A percentile compares a stretch with the other conserved stretches of the same genome.
Evolutionary conservation across 176 grass and related monocot species (phyloP).

Genomic region (Cenchrus purpureus): DNA sequence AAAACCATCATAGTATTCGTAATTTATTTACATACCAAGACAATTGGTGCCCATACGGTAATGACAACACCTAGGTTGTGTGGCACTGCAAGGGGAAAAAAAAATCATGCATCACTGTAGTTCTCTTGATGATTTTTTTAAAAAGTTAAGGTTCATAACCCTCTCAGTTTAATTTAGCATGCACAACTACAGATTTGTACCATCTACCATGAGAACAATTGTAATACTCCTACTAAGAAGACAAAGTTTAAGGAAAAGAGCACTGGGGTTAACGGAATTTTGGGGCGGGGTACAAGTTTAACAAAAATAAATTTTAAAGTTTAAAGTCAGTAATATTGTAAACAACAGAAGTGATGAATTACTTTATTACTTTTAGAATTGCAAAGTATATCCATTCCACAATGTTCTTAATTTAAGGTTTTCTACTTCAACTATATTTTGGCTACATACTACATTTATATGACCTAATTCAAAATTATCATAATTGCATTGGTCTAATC

Average conservation of each 20-base stretch:
- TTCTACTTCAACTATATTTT: not conserved
- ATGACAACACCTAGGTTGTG: slow-evolving; percentile 68
- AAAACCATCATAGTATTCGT: not conserved
- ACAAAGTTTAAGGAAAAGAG: slow-evolving; percentile 16
- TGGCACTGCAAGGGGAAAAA: slow-evolving; percentile 49
- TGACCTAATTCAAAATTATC: not conserved
- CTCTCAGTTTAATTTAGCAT: not conserved
- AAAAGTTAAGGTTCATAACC: not conserved
- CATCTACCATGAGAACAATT: not conserved
- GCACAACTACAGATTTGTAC: not conserved
- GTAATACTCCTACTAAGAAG: slow-evolving; percentile 4
- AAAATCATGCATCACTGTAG: slow-evolving; percentile 24
- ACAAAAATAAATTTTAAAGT: not conserved
- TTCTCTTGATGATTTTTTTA: not conserved
- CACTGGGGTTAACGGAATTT: not conserved
- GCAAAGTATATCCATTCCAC: not conserved
- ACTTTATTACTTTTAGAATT: not conserved
- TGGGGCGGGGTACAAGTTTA: not conserved
- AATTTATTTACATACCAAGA: slow-evolving; percentile 58
- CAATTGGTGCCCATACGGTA: slow-evolving; percentile 72
- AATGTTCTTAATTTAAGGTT: not conserved
- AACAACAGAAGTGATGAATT: not conserved
- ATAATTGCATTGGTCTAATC: slow-evolving; percentile 2
- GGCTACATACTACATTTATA: not conserved
- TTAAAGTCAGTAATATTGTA: not conserved